Base-by-base conservation (phyloP, 2,329 filamentous ascomycete genomes). In the Ceratocystis papillata region DNA sequence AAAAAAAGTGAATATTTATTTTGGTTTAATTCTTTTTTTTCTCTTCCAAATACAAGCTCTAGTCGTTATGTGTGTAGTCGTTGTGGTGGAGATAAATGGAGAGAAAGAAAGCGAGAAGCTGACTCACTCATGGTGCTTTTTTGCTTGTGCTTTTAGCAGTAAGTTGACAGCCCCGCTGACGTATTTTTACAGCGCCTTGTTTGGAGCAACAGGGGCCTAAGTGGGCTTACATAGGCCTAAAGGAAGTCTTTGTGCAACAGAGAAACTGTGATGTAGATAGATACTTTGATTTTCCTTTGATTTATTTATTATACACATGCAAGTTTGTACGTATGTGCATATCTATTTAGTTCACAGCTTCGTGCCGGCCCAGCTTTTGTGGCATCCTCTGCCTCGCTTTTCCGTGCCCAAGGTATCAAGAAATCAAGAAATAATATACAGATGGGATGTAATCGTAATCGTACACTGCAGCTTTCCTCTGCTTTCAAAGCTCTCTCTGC, bases 121-220 rank as follows among this genome's bases (percentile, higher is more conserved):
- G 50, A 59, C 50, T 63, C 61, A 63, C 41, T 48, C 41, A 17
- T 62, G 7, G 33, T 62, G 50, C n/a, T 64, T 45, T 64, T 65
- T 65, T 65, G 22, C 22, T 25, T 57, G 4, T 15, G 22, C n/a
- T 45, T 64, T 25, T 50, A 25, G 12, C 50, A 5, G 28, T 30
- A 2, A 33, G 30, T 2, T 28, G 41, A 61, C 33, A 20, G 61
- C 41, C 61, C 61, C 61, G 61, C 61, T 63, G 45, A 63, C 22
- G 61, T 63, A 44, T 12, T 20, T 61, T 44, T 57, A 30, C 12
- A n/a, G 28, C 17, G 28, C 28, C 17, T 25, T n/a, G 53, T 30
- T 30, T 30, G 28, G 53, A 15, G 53, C 53, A 15, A 22, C 59
- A 61, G 59, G 59, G 59, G 53, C 53, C 53, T 57, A 57, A 57